Percentiles rank a stretch among this genome's conserved stretches.
Conservation (phyloP, 192 early-diverging fungal genomes). For the Coemansia sp. region DNA sequence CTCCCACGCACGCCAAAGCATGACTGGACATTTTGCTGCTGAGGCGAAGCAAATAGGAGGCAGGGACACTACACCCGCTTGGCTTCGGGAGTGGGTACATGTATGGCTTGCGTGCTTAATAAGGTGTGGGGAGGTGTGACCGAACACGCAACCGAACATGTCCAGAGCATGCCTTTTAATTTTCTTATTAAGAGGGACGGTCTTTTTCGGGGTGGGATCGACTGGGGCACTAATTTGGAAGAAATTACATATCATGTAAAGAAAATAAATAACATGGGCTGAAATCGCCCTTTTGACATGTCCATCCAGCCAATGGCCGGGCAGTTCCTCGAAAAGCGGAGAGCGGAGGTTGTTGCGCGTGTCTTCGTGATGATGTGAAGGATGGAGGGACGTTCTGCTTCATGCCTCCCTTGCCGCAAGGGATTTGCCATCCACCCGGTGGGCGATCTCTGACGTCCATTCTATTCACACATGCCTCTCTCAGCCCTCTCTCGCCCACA, state of each 20-base stretch:
- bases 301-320: background rate
- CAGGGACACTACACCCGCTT: constrained; percentile 3
- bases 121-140: constrained; percentile 10
- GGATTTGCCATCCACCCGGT: background rate
- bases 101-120: constrained; percentile 9
- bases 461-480: background rate
- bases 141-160: background rate
- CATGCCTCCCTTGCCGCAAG: constrained; percentile 7
- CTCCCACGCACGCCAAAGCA: constrained; percentile 7
- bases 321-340: constrained; percentile 5
- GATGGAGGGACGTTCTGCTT: background rate
- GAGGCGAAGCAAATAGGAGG: background rate
- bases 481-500: background rate
- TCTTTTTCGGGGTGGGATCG: background rate
- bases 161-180: background rate
- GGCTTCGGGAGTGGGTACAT: constrained; percentile 2
- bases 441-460: constrained; percentile 7
- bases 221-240: background rate
- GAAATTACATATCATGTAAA: background rate
- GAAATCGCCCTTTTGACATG: background rate
- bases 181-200: too few relatives aligned
- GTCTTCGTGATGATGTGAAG: constrained; percentile 3
- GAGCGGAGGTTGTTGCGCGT: background rate
- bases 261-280: background rate
- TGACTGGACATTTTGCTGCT: constrained; percentile 3